phyloP scores from a whole-genome alignment of 2,329 filamentous ascomycete genomes.

The Botrytis aclada region DNA sequence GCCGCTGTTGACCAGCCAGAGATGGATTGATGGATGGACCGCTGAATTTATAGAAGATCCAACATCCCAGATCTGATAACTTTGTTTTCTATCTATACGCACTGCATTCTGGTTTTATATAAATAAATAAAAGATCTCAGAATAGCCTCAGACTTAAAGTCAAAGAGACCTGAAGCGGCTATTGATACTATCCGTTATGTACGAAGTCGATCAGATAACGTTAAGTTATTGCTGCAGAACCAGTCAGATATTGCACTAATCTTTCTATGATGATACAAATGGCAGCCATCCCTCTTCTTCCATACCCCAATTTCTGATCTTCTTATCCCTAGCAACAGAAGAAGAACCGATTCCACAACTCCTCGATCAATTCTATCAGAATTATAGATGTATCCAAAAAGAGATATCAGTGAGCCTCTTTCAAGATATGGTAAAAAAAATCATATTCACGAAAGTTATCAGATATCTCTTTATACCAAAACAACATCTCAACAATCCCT shows the following conservation, averaged over 20 bases:
- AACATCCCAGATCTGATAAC: no score
- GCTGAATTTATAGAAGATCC: no score
- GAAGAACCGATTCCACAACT: not conserved
- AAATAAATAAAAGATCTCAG: not conserved
- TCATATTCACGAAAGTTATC: not conserved
- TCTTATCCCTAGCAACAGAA: not conserved
- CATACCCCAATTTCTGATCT: not conserved
- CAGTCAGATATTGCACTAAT: not conserved
- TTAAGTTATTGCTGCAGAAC: not conserved
- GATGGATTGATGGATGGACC: not conserved
- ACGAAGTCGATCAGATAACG: not conserved
- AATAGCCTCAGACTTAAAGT: not conserved
- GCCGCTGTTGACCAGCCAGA: not conserved
- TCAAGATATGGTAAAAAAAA: not conserved
- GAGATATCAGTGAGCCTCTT: accelerated
- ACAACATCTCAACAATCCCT: not conserved
- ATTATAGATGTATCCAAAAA: accelerated
- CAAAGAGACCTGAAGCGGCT: not conserved
- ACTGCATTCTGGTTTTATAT: no score
- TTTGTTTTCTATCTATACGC: no score
- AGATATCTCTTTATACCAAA: not conserved
- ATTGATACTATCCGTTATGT: not conserved
- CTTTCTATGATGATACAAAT: not conserved
- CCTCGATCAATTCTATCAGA: accelerated
- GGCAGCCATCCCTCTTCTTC: accelerated